A percentile compares a stretch with the other conserved stretches of the same genome.
phyloP scores from a whole-genome alignment of 2,329 filamentous ascomycete species.

The Metarhizium album region DNA sequence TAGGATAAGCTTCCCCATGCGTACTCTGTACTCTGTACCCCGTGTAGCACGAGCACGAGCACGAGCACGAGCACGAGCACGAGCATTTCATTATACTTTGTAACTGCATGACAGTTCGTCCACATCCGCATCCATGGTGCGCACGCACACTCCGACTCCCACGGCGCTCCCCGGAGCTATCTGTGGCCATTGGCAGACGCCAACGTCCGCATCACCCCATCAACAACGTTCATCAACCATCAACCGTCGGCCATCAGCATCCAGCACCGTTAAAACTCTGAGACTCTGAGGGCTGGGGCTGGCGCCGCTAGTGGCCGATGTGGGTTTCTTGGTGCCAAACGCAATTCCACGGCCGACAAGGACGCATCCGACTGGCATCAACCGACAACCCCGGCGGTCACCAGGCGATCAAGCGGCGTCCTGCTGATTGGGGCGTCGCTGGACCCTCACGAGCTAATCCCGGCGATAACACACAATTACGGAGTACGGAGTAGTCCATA shows the following conservation, averaged over 20 bases:
- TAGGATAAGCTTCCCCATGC: neutral
- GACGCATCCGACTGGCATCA: neutral
- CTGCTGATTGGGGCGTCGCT: slow-evolving; percentile 5
- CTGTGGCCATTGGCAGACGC: neutral
- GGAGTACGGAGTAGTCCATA: too few relatives aligned
- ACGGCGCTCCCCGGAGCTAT: neutral
- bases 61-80: too few relatives aligned
- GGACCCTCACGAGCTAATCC: neutral
- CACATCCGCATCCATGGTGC: too few relatives aligned
- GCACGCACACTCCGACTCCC: too few relatives aligned
- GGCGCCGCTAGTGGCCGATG: slow-evolving; percentile 1
- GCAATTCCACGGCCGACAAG: slow-evolving; percentile 3
- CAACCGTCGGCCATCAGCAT: neutral
- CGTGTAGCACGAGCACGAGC: too few relatives aligned
- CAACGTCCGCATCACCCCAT: neutral
- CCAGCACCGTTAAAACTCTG: neutral
- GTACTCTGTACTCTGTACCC: neutral
- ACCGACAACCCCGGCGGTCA: slow-evolving; percentile 6
- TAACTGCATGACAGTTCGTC: too few relatives aligned
- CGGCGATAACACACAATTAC: neutral
- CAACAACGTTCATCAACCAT: too few relatives aligned
- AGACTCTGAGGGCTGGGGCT: slow-evolving; percentile 3
- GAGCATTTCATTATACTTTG: too few relatives aligned
- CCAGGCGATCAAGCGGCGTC: slow-evolving; percentile 4
- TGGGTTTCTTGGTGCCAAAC: slow-evolving; percentile 4